Evolutionary conservation across 805 yeast genomes (phyloP).

Genomic region (Candida anglica): DNA sequence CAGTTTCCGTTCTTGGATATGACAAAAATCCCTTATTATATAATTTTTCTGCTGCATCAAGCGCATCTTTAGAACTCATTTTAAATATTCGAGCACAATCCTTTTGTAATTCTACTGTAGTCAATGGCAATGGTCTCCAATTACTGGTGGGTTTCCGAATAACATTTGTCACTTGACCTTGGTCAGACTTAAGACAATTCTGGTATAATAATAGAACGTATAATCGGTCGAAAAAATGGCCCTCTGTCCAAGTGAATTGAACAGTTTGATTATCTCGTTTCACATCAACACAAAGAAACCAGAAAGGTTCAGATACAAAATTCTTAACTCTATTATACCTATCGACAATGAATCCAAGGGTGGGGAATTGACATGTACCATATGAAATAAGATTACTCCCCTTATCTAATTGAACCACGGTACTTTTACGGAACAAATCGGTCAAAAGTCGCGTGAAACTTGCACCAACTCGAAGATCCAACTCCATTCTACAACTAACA

Average conservation of each 20-base stretch:
- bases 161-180: slow-evolving; percentile 49
- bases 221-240: slow-evolving; percentile 68
- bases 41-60: slow-evolving; percentile 75
- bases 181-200: slow-evolving; percentile 49
- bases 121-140: slow-evolving; percentile 83
- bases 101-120: slow-evolving; percentile 91
- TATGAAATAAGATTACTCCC: slow-evolving; percentile 56
- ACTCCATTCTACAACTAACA: slow-evolving; percentile 78
- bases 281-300: slow-evolving; percentile 62
- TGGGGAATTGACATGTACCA: slow-evolving; percentile 96
- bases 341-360: slow-evolving; percentile 94
- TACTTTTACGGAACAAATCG: slow-evolving; percentile 36
- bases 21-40: slow-evolving; percentile 86
- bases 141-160: slow-evolving; percentile 64
- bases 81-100: slow-evolving; percentile 73
- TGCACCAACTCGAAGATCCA: slow-evolving; percentile 86
- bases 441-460: slow-evolving; percentile 83
- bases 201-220: slow-evolving; percentile 64
- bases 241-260: slow-evolving; percentile 67
- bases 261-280: slow-evolving; percentile 39
- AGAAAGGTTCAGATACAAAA: slow-evolving; percentile 75
- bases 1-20: slow-evolving; percentile 98
- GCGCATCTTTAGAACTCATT: slow-evolving; percentile 74
- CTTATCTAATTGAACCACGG: slow-evolving; percentile 19
- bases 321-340: slow-evolving; percentile 70